A percentile compares a stretch with the other conserved stretches of the same genome.
These are phyloP conservation scores for Trichosporon coremiiforme DNA, from an alignment of 1,284 basidiomycete species.

Conservation along the genomic window DNA sequence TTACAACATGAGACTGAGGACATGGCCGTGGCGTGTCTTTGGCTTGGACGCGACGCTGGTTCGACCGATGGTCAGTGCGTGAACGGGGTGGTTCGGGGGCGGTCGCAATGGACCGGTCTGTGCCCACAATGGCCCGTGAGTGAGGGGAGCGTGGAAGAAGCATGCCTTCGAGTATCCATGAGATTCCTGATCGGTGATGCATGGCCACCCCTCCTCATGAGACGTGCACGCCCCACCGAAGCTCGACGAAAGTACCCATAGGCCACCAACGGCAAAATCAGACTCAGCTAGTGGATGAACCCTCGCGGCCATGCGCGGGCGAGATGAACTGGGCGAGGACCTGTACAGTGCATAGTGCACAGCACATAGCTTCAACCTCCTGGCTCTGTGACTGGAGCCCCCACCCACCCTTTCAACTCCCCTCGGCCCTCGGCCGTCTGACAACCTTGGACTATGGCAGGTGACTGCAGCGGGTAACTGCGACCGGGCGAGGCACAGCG, in stretches of 20 bases:
- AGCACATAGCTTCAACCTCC: neutral
- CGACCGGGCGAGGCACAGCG: neutral
- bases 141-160: neutral
- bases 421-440: neutral
- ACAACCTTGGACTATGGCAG: neutral
- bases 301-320: no score
- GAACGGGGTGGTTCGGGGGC: no score
- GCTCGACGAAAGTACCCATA: neutral
- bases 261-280: neutral
- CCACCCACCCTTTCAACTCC: neutral
- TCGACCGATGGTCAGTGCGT: neutral
- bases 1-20: no score
- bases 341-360: neutral
- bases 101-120: neutral
- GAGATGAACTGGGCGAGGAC: neutral
- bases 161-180: conserved; percentile 1
- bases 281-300: neutral
- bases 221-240: neutral
- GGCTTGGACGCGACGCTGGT: neutral
- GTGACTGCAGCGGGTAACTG: no score
- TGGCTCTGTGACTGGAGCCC: neutral
- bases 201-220: neutral
- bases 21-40: no score
- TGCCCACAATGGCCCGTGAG: neutral
- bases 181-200: neutral